Percentiles rank a stretch among this genome's conserved stretches.
Conservation (phyloP, 441 rosid species). For the Croton setiger region DNA sequence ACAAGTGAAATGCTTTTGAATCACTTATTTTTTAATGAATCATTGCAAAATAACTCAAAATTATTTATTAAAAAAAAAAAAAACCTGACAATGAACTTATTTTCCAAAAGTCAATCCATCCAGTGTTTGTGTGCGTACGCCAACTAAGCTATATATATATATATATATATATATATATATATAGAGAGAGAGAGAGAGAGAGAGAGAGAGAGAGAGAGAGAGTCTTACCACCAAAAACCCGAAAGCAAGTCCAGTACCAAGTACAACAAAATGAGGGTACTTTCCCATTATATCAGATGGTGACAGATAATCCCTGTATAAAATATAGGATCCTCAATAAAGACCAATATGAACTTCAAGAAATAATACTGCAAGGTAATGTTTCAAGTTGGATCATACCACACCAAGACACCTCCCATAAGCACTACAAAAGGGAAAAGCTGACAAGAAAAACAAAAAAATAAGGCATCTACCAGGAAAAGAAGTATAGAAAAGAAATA, state of each 20-base stretch:
- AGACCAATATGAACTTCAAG: slow-evolving; percentile 15
- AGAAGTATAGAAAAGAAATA: slow-evolving; percentile 8
- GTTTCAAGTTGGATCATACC: slow-evolving; percentile 41
- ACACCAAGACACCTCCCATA: slow-evolving; percentile 67
- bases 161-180: not conserved
- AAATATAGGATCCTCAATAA: slow-evolving; percentile 23
- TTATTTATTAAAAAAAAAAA: not conserved
- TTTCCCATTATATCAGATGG: slow-evolving; percentile 64
- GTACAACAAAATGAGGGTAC: slow-evolving; percentile 84
- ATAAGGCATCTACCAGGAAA: slow-evolving; percentile 15
- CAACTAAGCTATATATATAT: too few relatives aligned
- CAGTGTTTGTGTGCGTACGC: too few relatives aligned
- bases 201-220: not conserved
- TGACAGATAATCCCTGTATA: slow-evolving; percentile 88
- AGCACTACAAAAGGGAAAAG: slow-evolving; percentile 72
- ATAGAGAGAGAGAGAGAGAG: not conserved
- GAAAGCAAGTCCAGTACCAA: slow-evolving; percentile 98
- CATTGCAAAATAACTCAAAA: not conserved
- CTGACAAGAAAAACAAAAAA: slow-evolving; percentile 41
- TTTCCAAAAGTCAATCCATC: not conserved
- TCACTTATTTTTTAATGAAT: not conserved
- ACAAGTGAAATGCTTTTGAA: not conserved
- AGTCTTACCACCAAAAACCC: slow-evolving; percentile 96
- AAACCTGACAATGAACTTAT: not conserved
- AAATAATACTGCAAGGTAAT: slow-evolving; percentile 11